Conservation (phyloP, 352 stramenopile species). For the Globisporangium viniferum region DNA sequence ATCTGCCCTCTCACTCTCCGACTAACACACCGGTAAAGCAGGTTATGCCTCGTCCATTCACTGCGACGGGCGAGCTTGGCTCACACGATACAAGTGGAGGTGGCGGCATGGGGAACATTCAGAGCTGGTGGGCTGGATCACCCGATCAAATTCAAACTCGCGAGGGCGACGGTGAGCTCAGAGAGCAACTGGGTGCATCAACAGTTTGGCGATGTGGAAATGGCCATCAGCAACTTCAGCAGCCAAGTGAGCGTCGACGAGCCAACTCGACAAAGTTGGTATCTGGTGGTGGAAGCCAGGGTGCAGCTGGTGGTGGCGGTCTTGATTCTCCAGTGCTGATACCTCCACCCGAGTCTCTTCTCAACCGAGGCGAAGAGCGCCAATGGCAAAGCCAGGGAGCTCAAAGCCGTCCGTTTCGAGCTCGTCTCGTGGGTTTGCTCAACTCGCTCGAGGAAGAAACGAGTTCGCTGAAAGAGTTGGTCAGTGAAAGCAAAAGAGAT, state of each 20-base stretch:
- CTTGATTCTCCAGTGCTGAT: not conserved
- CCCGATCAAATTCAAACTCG: not conserved
- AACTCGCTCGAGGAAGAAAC: constrained; percentile 73
- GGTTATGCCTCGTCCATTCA: constrained; percentile 17
- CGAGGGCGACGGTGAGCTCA: not conserved
- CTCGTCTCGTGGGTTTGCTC: constrained; percentile 57
- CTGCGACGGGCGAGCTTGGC: constrained; percentile 27
- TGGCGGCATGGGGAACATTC: constrained; percentile 32
- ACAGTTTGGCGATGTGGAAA: not conserved
- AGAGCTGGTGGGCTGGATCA: constrained; percentile 54
- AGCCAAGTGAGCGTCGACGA: constrained; percentile 7
- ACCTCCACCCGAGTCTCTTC: not conserved
- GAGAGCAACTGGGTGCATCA: constrained; percentile 18
- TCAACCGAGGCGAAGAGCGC: constrained; percentile 4
- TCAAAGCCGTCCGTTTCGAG: constrained; percentile 39
- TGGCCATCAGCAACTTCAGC: not conserved
- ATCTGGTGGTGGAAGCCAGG: not conserved
- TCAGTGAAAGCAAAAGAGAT: constrained; percentile 7
- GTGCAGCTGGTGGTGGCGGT: not conserved
- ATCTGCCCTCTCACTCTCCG: constrained; percentile 15
- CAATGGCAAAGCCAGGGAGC: constrained; percentile 19
- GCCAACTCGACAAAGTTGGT: constrained; percentile 1
- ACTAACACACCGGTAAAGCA: not conserved
- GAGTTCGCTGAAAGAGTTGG: constrained; percentile 36
- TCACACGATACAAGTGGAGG: constrained; percentile 10